Evolutionary conservation across 768 basidiomycete species (phyloP), one percentile per base, ranked within the genome.

Genomic region (Psilocybe sp.): DNA sequence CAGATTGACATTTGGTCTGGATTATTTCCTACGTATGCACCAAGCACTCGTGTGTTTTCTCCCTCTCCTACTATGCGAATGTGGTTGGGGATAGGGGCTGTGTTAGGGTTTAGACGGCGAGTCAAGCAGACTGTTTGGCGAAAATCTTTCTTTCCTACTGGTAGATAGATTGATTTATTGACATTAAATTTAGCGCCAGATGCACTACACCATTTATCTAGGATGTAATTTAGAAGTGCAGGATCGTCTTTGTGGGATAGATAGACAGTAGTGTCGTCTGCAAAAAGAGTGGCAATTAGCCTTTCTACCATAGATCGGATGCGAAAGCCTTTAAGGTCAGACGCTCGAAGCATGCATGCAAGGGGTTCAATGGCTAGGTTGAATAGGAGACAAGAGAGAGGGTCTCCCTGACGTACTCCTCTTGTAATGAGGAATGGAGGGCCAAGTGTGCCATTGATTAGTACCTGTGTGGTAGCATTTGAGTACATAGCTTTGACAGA

Each of bases 171-270:
- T 0, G 73, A 77, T 54, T 78, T 78, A 0, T 40, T 43, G 0
- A 56, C 52, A 45, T 76, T 78, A 46, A 76, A 78, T 38, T 66
- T 69, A 0, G 73, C 74, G 1, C 63, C 53, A 12, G 70, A 70
- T 5, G 69, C 72, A 6, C n/a, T 16, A 47, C 69, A 77, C 74
- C 74, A 79, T 0, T 34, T 16, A 0, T 63, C 33, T 0, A 75
- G 69, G 2, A 73, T 58, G 0, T 16, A 0, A 2, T 54, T 18
- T 0, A 76, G 60, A 1, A 54, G 51, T 0, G 36, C 36, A n/a
- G 63, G 64, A 1, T 53, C 40, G 43, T 74, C 69, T 0, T 47
- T 8, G 15, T 60, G 52, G 4, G 52, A 52, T 0, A 75, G 62
- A 50, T 60, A 69, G 0, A 60, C 63, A 0, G 64, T 65, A 13